These are phyloP conservation scores for Incumbomyces delicatus DNA, from an alignment of 2,329 filamentous ascomycete genomes.

Conservation along the genomic window DNA sequence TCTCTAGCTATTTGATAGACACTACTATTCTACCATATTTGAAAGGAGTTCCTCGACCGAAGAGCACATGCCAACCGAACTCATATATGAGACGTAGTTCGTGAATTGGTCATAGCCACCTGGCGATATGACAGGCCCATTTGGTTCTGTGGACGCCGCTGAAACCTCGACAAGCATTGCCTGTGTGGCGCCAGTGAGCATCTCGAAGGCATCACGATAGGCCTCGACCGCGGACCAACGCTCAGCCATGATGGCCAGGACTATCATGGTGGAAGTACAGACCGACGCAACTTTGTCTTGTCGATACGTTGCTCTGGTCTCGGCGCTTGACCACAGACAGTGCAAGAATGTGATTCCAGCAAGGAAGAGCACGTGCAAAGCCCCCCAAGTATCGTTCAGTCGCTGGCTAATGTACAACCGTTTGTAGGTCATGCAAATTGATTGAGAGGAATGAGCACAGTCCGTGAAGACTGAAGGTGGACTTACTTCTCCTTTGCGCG, in stretches of 20 bases:
- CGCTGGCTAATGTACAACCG: conserved; percentile 5
- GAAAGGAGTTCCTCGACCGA: conserved; percentile 5
- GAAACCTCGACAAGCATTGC: conserved; percentile 7
- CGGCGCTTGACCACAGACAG: conserved; percentile 9
- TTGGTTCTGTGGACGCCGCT: neutral
- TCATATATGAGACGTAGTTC: conserved; percentile 8
- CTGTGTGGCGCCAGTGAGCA: conserved; percentile 5
- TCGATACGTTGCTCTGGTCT: neutral
- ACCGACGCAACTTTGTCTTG: conserved; percentile 2
- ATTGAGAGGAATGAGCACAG: conserved; percentile 5
- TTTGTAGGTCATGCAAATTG: conserved; percentile 6
- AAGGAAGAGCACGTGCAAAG: conserved; percentile 10
- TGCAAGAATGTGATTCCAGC: conserved; percentile 10
- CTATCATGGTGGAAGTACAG: conserved; percentile 9
- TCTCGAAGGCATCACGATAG: conserved; percentile 11
- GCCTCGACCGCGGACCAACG: conserved; percentile 7
- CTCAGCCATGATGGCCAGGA: conserved; percentile 11
- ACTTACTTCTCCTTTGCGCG: neutral
- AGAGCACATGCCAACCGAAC: conserved; percentile 8
- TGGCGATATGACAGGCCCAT: conserved; percentile 5
- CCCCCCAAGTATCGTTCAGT: conserved; percentile 10
- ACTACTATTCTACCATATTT: no score
- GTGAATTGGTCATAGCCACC: conserved; percentile 6
- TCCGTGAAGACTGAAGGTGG: conserved; percentile 1
- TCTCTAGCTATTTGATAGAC: no score